phyloP scores from a whole-genome alignment of 495 filamentous ascomycete species.

The Aspergillus affinis region DNA sequence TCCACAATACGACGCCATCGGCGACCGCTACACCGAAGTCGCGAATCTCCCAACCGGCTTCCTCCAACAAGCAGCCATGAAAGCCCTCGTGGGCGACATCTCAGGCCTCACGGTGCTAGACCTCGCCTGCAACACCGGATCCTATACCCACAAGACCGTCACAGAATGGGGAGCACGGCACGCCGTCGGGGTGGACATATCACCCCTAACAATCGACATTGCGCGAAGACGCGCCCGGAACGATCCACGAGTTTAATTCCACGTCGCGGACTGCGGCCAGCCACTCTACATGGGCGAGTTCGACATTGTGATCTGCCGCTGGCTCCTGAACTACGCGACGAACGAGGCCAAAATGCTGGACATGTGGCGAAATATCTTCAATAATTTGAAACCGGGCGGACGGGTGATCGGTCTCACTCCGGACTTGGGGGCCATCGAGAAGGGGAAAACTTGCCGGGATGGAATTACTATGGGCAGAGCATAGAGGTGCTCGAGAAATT shows the following conservation, averaged over 20 bases:
- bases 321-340: conserved; percentile 6
- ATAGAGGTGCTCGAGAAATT: too few species aligned
- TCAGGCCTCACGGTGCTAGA: conserved; percentile 3
- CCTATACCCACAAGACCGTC: background rate
- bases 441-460: too few species aligned
- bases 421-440: background rate
- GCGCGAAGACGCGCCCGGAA: background rate
- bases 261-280: conserved; percentile 8
- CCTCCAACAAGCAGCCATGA: background rate
- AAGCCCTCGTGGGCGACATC: conserved; percentile 3
- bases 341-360: background rate
- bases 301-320: background rate
- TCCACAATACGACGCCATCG: conserved; percentile 8
- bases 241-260: conserved; percentile 1
- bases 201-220: background rate
- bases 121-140: conserved; percentile 2
- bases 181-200: conserved; percentile 7
- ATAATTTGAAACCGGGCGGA: conserved; percentile 9
- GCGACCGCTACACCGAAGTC: conserved; percentile 6
- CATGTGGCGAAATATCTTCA: conserved; percentile 11
- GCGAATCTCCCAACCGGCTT: background rate
- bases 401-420: conserved; percentile 2
- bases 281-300: background rate
- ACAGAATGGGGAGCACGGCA: conserved; percentile 7
- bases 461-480: too few species aligned